Evolutionary conservation across 495 filamentous ascomycete genomes (phyloP).

Genomic region (Cudoniella acicularis): DNA sequence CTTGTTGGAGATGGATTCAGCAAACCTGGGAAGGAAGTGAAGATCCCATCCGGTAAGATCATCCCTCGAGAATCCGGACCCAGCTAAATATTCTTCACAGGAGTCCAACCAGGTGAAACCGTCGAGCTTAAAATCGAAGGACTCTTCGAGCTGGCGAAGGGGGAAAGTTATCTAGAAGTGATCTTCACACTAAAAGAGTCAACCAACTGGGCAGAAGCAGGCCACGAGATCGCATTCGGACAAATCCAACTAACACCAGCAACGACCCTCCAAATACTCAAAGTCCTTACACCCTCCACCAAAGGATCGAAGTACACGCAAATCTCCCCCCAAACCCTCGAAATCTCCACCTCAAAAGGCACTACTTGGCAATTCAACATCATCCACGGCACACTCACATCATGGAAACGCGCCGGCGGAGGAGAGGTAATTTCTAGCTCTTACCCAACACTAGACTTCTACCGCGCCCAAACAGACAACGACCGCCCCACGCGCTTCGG

Average conservation of each 20-base stretch:
- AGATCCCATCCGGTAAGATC: slow-evolving; percentile 26
- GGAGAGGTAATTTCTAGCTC: slow-evolving; percentile 16
- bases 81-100: not conserved
- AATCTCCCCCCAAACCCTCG: not conserved
- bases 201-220: slow-evolving; percentile 42
- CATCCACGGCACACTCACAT: slow-evolving; percentile 31
- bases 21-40: slow-evolving; percentile 25
- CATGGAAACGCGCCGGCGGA: slow-evolving; percentile 33
- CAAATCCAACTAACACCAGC: slow-evolving; percentile 40
- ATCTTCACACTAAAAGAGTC: slow-evolving; percentile 36
- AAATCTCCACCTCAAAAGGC: slow-evolving; percentile 13
- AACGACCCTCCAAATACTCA: not conserved
- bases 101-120: not conserved
- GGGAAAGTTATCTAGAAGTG: slow-evolving; percentile 41
- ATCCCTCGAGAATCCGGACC: not conserved
- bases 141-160: not conserved
- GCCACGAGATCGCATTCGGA: slow-evolving; percentile 48
- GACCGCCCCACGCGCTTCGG: slow-evolving; percentile 38
- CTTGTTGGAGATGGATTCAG: slow-evolving; percentile 36
- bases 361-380: slow-evolving; percentile 38
- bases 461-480: slow-evolving; percentile 58
- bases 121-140: slow-evolving; percentile 8
- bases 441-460: slow-evolving; percentile 38
- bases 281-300: not conserved
- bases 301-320: not conserved